Evolutionary conservation across 2,329 filamentous ascomycete species (phyloP).

Genomic region (Colletotrichum siamense): DNA sequence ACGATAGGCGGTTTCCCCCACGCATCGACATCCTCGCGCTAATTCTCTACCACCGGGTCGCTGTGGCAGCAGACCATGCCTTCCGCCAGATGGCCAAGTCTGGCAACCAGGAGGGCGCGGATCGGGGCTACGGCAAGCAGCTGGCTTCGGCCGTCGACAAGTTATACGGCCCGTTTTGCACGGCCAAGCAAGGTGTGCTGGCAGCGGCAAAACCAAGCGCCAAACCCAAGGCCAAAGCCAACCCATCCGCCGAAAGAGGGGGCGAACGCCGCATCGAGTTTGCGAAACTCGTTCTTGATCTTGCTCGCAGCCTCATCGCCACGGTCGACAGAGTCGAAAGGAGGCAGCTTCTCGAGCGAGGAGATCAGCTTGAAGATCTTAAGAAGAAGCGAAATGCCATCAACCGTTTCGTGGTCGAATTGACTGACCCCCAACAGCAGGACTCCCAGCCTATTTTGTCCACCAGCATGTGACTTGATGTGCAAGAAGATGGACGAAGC

Average conservation of each 20-base stretch:
- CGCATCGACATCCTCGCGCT: constrained; percentile 54
- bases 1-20: background rate
- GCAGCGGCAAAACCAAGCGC: constrained; percentile 24
- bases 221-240: constrained; percentile 1
- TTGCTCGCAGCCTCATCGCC: constrained; percentile 51
- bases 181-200: constrained; percentile 37
- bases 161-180: constrained; percentile 55
- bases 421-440: constrained; percentile 17
- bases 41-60: constrained; percentile 61
- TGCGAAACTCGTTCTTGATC: constrained; percentile 45
- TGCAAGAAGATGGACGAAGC: background rate
- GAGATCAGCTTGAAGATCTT: constrained; percentile 36
- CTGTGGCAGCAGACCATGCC: constrained; percentile 51
- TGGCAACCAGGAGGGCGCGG: constrained; percentile 38
- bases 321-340: constrained; percentile 49
- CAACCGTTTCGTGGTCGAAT: constrained; percentile 30
- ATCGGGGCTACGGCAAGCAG: constrained; percentile 53
- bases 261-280: constrained; percentile 34
- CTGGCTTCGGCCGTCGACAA: constrained; percentile 54
- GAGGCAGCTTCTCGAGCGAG: constrained; percentile 42
- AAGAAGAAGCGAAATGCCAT: constrained; percentile 32
- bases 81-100: constrained; percentile 36
- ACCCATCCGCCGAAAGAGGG: background rate
- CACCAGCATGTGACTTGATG: background rate
- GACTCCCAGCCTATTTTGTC: background rate